These are phyloP conservation scores for Smallanthus sonchifolius DNA, from an alignment of 129 eudicot genomes.

Conservation along the genomic window DNA sequence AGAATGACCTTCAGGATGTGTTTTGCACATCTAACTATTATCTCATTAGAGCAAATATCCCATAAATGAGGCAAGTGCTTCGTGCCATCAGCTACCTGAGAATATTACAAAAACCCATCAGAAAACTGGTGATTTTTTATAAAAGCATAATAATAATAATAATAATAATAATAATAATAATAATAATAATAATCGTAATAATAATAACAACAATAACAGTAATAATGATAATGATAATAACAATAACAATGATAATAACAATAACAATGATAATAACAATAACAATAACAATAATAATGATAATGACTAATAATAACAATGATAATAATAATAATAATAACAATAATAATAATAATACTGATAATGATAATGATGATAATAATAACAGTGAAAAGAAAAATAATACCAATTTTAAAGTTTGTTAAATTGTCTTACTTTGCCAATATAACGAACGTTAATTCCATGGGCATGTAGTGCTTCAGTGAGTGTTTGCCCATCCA, in stretches of 20 bases:
- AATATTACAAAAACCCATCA: constrained; percentile 1
- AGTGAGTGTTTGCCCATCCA: constrained; percentile 99
- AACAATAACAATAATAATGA: no score
- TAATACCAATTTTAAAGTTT: neutral
- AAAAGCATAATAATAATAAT: neutral
- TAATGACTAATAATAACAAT: no score
- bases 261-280: no score
- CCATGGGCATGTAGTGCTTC: constrained; percentile 99
- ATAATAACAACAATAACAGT: no score
- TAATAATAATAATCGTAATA: neutral
- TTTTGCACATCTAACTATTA: constrained; percentile 87
- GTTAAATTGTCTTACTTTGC: constrained; percentile 56
- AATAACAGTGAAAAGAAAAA: no score
- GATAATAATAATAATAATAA: no score
- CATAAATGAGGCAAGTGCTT: constrained; percentile 90
- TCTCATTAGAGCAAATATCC: constrained; percentile 90
- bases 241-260: no score
- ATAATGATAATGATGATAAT: no score
- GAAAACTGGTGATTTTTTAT: neutral
- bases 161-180: neutral
- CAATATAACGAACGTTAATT: constrained; percentile 88
- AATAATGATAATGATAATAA: no score
- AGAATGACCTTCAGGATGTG: constrained; percentile 75
- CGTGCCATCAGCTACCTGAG: constrained; percentile 90
- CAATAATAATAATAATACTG: no score